Evolutionary conservation across 371 early-diverging fungal species (phyloP), one percentile per base, ranked within the genome.

Genomic region (Zychaea mexicana): DNA sequence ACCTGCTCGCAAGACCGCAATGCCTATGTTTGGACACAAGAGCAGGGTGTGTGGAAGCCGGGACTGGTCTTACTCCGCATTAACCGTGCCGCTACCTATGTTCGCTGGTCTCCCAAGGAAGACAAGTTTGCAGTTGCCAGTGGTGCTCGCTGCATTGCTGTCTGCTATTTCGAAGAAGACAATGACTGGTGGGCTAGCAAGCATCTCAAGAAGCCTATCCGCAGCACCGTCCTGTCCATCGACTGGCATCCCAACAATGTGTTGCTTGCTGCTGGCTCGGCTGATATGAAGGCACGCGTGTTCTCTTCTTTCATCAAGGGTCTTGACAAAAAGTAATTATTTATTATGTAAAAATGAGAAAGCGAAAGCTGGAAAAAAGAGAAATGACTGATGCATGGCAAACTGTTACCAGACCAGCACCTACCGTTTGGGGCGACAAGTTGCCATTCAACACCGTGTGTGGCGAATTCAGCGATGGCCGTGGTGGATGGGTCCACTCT

Each of bases 211-310:
- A 94, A 96, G 76, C 96, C 95, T 31, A 92, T 98, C 64, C 86
- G 92, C 47, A 90, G 91, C 66, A 97, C 97, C 3, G 96, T 97
- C 3, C 81, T 96, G 33, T 88, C 89, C 56, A 61, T 98, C 22
- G 95, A 91, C 62, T 98, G 99, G 99, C 99, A 98, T 74, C 97
- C 98, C 21, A 95, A 97, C 81, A 96, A 93, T 71, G 90, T 97
- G 31, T 80, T 97, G 46, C 74, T 98, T 52, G 98, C 94, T n/a
- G 92, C 92, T 55, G 98, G 97, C 27, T 89, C 93, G 57, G 89
- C 98, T 24, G 98, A 98, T 67, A 94, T 93, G 92, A 96, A 94
- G 82, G 94, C 94, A 17, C 92, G 97, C 38, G 98, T 98, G 19
- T 94, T 97, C 60, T 96, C 97, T 3, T 96, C 97, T 1, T 97